Base-by-base conservation (phyloP, 169 alveolate genomes). In the Plasmodium cynomolgi region DNA sequence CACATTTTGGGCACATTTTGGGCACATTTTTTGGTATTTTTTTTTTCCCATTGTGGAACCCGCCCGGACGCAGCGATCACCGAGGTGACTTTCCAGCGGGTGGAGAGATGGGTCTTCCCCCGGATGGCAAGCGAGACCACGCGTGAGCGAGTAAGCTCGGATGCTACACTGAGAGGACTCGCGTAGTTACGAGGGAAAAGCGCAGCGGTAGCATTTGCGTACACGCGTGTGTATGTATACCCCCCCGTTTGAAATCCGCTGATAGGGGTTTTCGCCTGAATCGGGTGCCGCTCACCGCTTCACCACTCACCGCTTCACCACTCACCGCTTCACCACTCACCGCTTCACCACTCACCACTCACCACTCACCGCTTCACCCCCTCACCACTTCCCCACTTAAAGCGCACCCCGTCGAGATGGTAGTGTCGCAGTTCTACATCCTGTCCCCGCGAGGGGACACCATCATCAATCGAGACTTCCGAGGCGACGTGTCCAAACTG, bases 401-500 rank as follows among this genome's bases (percentile, higher is more conserved):
- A 5, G 11, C 9, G 44, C 44, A 1, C 58, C n/a, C 58, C n/a
- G 1, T 11, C 58, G 1, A 41, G 50, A 96, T 50, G 96, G 98
- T 97, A 98, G 84, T 98, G 31, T 96, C 99, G 17, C 98, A 99
- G 96, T 95, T 99, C 83, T 98, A 97, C 81, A 96, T 99, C 20
- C 91, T 99, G 75, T 98, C 99, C 34, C 97, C 98, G 11, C 96
- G 99, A 92, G 99, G 99, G 41, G 99, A 99, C 92, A 97, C 99
- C 5, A 97, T 99, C 34, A 97, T 99, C 50, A 97, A 92, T 41
- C 84, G 99, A 81, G 99, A 98, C 93, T 99, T 98, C 85, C 94
- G 99, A 71, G 96, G 98, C 0, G 99, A 98, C 82, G 95, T 97
- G 47, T 95, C 96, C 37, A 96, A 96, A 91, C 98, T 97, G 29